phyloP scores from a whole-genome alignment of 1,284 basidiomycete species.

The Heterobasidion occidentale region DNA sequence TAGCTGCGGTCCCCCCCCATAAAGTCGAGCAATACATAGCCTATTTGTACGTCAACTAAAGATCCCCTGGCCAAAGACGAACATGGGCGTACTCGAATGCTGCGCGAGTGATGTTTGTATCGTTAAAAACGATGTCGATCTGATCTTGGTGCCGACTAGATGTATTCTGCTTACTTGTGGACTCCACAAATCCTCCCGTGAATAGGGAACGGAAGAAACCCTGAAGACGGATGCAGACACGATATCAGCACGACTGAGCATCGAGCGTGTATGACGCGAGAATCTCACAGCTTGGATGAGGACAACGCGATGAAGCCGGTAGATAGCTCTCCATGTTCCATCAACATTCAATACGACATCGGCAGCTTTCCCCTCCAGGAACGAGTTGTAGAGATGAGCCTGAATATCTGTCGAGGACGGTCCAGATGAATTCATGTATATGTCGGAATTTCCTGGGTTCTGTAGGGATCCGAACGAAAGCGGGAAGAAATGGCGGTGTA shows the following conservation, averaged over 20 bases:
- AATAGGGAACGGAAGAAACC: constrained; percentile 84
- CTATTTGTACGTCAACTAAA: constrained; percentile 29
- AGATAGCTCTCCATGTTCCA: constrained; percentile 69
- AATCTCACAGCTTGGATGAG: constrained; percentile 73
- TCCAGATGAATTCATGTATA: constrained; percentile 13
- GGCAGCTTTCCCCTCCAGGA: constrained; percentile 64
- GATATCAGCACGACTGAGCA: not conserved
- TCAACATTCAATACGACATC: constrained; percentile 69
- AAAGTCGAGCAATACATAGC: constrained; percentile 76
- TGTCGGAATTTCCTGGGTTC: constrained; percentile 4
- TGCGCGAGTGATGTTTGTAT: constrained; percentile 82
- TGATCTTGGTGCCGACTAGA: constrained; percentile 24
- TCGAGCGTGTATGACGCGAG: not conserved
- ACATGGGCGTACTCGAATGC: constrained; percentile 49
- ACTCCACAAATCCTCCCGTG: constrained; percentile 69
- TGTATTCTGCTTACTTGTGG: constrained; percentile 14
- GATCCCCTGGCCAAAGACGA: not conserved
- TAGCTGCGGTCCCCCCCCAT: constrained; percentile 77
- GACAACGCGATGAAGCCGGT: constrained; percentile 75
- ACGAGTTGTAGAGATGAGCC: constrained; percentile 67
- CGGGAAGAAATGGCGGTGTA: no score
- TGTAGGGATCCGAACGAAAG: not conserved
- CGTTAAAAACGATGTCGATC: constrained; percentile 72
- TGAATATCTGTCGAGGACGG: constrained; percentile 44
- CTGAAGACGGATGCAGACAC: constrained; percentile 25